A percentile compares a stretch with the other conserved stretches of the same genome.
Evolutionary conservation across 345 rosid genomes (phyloP).

Genomic region (Pistacia atlantica): DNA sequence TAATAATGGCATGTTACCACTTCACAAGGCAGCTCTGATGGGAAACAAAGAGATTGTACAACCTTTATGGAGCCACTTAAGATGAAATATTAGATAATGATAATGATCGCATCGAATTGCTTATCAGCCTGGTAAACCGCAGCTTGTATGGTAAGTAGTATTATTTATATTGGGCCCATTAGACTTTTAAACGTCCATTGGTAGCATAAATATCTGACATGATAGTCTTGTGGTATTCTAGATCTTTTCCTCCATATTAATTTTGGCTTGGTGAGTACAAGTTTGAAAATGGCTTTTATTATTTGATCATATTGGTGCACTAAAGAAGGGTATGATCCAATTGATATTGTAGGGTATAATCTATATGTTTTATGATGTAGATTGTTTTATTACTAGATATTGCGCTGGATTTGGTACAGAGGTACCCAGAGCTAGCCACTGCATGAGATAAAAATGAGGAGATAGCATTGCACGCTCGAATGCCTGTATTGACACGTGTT

Average conservation of each 20-base stretch:
- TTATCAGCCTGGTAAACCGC: neutral
- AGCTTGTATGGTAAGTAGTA: slow-evolving; percentile 10
- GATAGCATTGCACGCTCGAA: slow-evolving; percentile 26
- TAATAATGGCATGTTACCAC: neutral
- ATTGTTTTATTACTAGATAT: neutral
- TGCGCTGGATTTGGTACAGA: neutral
- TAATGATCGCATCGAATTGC: neutral
- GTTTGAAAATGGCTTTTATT: neutral
- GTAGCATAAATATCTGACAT: neutral
- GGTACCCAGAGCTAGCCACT: neutral
- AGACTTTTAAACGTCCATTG: no score
- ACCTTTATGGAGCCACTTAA: slow-evolving; percentile 2
- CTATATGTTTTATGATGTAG: neutral
- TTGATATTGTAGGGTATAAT: no score
- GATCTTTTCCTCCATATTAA: neutral
- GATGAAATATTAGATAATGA: neutral
- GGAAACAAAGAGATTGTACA: slow-evolving; percentile 16
- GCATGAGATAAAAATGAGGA: neutral
- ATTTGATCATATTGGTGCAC: no score
- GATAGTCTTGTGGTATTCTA: neutral
- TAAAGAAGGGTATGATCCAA: no score
- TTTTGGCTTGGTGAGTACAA: neutral
- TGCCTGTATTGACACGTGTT: neutral
- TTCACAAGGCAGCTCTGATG: slow-evolving; percentile 15
- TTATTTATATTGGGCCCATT: no score